Evolutionary conservation across 2,329 filamentous ascomycete species (phyloP), one percentile per base, ranked within the genome.

Genomic region (Magnaporthiopsis rhizophila): DNA sequence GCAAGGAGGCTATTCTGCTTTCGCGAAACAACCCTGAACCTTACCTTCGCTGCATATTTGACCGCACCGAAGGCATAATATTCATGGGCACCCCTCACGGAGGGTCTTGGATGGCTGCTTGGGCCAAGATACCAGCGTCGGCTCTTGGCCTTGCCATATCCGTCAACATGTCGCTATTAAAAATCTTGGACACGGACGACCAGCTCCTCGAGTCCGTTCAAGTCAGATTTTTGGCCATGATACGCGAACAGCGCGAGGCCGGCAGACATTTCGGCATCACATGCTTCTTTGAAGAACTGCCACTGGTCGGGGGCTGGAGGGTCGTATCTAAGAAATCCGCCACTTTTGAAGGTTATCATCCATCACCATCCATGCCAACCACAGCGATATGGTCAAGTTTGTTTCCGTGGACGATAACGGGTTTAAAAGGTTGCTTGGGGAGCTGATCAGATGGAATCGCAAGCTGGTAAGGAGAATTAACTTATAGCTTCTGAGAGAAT

Each of bases 51-150:
- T 64, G 57, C 21, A 68, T 79, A 0, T 73, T 75, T 56, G 45
- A 71, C 8, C 67, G 30, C 24, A 67, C 65, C 7, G 66, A 63
- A 15, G 76, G 73, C 11, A 68, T 78, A 21, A 38, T 69, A 7
- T 78, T 78, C 64, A 72, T 78, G 68, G 75, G 77, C 4, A 77
- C 76, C 2, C 76, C 76, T 32, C 74, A 78, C 65, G 68, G 61
- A 18, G 75, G 75, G 6, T 69, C 73, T 0, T 72, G 70, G 71
- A 68, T 75, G 64, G 75, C 76, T 0, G 61, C 73, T 38, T 78
- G 74, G 75, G 71, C 70, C 0, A 69, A 65, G 15, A 71, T 74
- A n/a, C 70, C 71, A 0, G 73, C 66, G 26, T 65, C 64, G 2
- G 67, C 66, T 26, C 62, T 78, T 1, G 73, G 73, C 1, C 5